These are phyloP conservation scores for Plasmopara muralis DNA, from an alignment of 352 stramenopile species.

Conservation along the genomic window DNA sequence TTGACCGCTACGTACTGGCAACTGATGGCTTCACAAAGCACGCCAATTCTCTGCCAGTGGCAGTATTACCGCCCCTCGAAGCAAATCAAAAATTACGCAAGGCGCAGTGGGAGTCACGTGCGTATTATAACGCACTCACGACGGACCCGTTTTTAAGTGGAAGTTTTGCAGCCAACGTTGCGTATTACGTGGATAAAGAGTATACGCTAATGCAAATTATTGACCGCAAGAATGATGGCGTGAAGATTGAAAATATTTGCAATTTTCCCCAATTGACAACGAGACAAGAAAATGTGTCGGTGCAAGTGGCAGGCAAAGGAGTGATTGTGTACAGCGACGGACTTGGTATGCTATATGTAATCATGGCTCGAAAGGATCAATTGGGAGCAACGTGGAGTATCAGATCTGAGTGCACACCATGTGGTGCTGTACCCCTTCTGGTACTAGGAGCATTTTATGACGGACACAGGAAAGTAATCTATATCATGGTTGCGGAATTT, in stretches of 20 bases:
- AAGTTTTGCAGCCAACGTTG: conserved; percentile 28
- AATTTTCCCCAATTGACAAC: conserved; percentile 29
- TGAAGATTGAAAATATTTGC: conserved; percentile 30
- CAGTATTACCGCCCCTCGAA: conserved; percentile 39
- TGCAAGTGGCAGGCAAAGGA: conserved; percentile 54
- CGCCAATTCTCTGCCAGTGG: conserved; percentile 21
- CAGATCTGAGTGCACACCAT: conserved; percentile 49
- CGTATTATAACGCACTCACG: conserved; percentile 58
- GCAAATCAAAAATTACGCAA: conserved; percentile 47
- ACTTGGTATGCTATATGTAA: conserved; percentile 42
- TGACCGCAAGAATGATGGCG: conserved; percentile 12
- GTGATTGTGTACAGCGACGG: conserved; percentile 64
- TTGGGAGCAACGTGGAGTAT: conserved; percentile 29
- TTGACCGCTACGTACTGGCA: conserved; percentile 69
- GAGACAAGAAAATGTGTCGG: conserved; percentile 51
- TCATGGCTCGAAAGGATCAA: conserved; percentile 30
- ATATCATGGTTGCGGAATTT: conserved; percentile 41
- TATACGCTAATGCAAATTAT: conserved; percentile 63
- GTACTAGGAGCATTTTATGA: conserved; percentile 47
- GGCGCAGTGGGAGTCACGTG: conserved; percentile 64
- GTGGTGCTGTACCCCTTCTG: conserved; percentile 29
- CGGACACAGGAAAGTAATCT: conserved; percentile 29
- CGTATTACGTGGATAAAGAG: conserved; percentile 59
- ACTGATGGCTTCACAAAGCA: conserved; percentile 26
- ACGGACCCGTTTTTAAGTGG: conserved; percentile 50